Base-by-base conservation (phyloP, 768 basidiomycete species). In the Multifurca ochricompacta region DNA sequence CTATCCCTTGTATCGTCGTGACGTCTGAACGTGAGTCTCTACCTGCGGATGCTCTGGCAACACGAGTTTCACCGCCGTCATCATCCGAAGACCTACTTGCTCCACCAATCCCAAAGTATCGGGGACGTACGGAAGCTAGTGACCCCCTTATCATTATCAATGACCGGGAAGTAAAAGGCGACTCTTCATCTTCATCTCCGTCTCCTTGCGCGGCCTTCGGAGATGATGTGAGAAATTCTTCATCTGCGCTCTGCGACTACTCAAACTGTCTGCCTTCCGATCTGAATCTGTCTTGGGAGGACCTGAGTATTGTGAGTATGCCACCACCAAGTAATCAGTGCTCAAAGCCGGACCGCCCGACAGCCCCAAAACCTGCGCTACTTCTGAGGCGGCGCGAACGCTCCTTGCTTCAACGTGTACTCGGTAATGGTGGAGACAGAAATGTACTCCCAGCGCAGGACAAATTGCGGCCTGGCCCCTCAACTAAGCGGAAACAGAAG, bases 1-100 rank as follows among this genome's bases (percentile, higher is more conserved):
- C 56, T 14, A 48, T 57, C 32, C 56, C 56, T 18, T 57, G 56
- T n/a, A 57, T 57, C 19, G 56, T 57, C 16, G 56, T 57, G 27
- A 57, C 56, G 2, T 52, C 39, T 11, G 56, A 57, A 36, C 39
- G 45, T 6, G 56, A 47, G 6, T 2, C 56, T 25, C 45, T 42
- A 2, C 21, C 39, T 3, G 14, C 27, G 13, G 27, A 35, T 18
- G 32, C 19, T 11, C 11, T 28, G 27, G 45, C 35, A 14, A 25
- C 37, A 16, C 43, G 11, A 16, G n/a, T n/a, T 5, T 34, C 32
- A 1, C 25, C n/a, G 13, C 4, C 50, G 3, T 30, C 31, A 4
- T 39, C 30, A 8, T 41, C 45, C 11, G 56, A 48, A 30, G 51
- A 52, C 14, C 31, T 42, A 16, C 56, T 57, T 21, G 44, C 56